Percentiles rank a stretch among this genome's conserved stretches.
Conservation (phyloP, 371 early-diverging fungal species). For the Funneliformis caledonium region DNA sequence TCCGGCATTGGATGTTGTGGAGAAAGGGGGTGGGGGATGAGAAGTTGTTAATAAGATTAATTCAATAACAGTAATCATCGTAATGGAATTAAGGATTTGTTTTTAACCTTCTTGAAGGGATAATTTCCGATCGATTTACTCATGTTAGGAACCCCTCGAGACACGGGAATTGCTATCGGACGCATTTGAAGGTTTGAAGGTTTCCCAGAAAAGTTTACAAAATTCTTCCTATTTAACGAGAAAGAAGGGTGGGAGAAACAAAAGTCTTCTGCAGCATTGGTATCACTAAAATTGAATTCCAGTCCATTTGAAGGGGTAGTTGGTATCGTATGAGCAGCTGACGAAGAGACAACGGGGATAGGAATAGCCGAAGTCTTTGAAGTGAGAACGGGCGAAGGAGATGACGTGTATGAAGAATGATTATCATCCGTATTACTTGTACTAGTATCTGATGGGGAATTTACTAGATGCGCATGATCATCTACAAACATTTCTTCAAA, state of each 20-base stretch:
- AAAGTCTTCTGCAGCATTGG: neutral
- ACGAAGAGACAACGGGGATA: slow-evolving; percentile 15
- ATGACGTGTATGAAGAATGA: slow-evolving; percentile 1
- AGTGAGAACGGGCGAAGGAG: slow-evolving; percentile 29
- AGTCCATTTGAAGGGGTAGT: neutral
- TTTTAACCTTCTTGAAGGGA: neutral
- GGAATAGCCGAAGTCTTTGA: slow-evolving; percentile 34
- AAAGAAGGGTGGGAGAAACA: neutral
- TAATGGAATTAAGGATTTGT: neutral
- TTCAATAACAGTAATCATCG: neutral
- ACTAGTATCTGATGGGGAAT: slow-evolving; percentile 16
- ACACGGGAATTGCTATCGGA: slow-evolving; percentile 4
- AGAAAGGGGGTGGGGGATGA: no score
- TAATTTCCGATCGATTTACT: neutral
- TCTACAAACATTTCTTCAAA: neutral
- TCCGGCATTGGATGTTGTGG: neutral
- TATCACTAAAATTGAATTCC: neutral
- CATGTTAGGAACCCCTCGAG: neutral
- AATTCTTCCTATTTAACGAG: neutral
- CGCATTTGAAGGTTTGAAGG: neutral
- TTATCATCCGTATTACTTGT: slow-evolving; percentile 21
- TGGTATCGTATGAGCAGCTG: neutral
- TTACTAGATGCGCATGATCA: slow-evolving; percentile 6
- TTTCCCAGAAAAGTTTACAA: neutral
- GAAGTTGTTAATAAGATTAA: neutral